Evolutionary conservation across 2,329 filamentous ascomycete genomes (phyloP).

Genomic region (Penicillium verrucosum): DNA sequence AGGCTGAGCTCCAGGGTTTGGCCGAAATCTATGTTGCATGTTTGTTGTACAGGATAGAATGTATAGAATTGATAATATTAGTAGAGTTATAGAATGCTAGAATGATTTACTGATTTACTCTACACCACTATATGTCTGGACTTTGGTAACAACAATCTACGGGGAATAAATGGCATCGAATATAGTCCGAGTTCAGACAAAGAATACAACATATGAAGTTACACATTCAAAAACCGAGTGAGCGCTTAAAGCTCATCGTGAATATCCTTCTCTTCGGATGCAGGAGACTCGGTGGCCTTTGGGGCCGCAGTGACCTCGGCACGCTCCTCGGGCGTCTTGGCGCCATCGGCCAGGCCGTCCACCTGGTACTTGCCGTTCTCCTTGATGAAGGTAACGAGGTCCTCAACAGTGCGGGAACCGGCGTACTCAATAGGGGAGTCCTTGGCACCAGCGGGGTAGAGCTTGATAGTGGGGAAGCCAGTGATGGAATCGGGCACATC

Average conservation of each 20-base stretch:
- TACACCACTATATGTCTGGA: neutral
- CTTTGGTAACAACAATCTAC: neutral
- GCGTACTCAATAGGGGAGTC: constrained; percentile 78
- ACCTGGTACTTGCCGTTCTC: constrained; percentile 92
- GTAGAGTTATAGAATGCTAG: neutral
- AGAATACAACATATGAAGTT: constrained; percentile 16
- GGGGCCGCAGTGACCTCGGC: constrained; percentile 25
- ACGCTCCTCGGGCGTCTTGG: constrained; percentile 53
- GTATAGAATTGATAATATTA: too few relatives aligned
- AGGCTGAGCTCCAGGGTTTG: neutral
- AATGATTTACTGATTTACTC: neutral
- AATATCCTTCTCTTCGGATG: constrained; percentile 25
- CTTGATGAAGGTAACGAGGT: constrained; percentile 86
- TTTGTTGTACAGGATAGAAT: neutral
- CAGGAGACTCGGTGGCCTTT: constrained; percentile 22
- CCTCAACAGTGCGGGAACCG: constrained; percentile 84
- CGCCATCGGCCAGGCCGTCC: constrained; percentile 58
- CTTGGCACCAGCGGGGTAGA: constrained; percentile 90
- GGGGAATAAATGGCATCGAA: neutral
- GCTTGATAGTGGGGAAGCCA: constrained; percentile 99
- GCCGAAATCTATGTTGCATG: neutral
- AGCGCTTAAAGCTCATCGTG: constrained; percentile 42
- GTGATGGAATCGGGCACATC: constrained; percentile 95
- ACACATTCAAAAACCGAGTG: constrained; percentile 3
- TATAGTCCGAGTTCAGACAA: constrained; percentile 14